These are phyloP conservation scores for Sesbania bispinosa DNA, from an alignment of 306 rosid genomes.

Conservation along the genomic window DNA sequence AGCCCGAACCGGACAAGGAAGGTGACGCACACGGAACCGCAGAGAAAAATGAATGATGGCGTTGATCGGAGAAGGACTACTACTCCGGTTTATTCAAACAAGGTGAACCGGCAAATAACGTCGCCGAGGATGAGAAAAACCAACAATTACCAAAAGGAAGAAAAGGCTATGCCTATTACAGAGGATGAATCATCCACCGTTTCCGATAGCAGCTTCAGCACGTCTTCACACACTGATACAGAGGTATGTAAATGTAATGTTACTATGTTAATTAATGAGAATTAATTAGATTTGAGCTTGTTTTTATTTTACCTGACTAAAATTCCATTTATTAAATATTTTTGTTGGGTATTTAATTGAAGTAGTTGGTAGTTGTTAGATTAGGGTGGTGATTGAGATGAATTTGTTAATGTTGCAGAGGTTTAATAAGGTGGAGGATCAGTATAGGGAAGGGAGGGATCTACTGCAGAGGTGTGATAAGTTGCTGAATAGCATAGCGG, in stretches of 20 bases:
- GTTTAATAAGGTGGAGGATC: conserved; percentile 54
- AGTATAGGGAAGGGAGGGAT: conserved; percentile 58
- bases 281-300: not conserved
- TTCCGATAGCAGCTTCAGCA: conserved; percentile 73
- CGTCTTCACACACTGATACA: conserved; percentile 60
- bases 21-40: conserved; percentile 35
- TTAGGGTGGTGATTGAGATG: not conserved
- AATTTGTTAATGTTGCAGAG: conserved; percentile 35
- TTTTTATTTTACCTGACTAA: not conserved
- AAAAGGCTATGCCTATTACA: conserved; percentile 1
- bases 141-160: conserved; percentile 13
- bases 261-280: no score
- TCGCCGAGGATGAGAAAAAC: conserved; percentile 55
- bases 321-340: no score
- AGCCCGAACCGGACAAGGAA: conserved; percentile 46
- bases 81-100: conserved; percentile 67
- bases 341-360: not conserved
- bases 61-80: conserved; percentile 38
- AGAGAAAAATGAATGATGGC: conserved; percentile 33
- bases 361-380: no score
- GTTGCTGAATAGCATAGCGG: conserved; percentile 79
- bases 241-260: conserved; percentile 67
- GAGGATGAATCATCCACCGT: conserved; percentile 76
- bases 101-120: conserved; percentile 36
- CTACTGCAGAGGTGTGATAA: conserved; percentile 79